Evolutionary conservation across 2,329 filamentous ascomycete genomes (phyloP), one percentile per base, ranked within the genome.

Genomic region (Fusarium xyrophilum): DNA sequence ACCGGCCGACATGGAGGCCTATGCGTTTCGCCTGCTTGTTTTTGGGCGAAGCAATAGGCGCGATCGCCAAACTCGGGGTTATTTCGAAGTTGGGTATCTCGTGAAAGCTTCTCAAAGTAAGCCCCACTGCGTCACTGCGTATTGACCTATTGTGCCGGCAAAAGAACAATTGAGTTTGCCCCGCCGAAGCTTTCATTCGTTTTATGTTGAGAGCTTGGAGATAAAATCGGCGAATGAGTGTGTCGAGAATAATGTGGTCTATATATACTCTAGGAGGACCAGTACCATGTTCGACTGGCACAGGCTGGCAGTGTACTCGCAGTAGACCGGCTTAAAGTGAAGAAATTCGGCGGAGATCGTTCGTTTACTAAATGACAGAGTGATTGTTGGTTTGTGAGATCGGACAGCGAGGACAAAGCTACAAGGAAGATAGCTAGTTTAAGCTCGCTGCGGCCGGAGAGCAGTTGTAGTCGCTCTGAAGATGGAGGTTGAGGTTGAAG

Each of bases 1-100:
- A 52, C 71, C 68, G 71, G 74, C 65, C 65, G 73, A 78, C 76
- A 78, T 78, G 64, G 57, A 51, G 59, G 62, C 55, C 56, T 36
- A 40, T 33, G 17, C 19, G 59, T 61, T 44, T 65, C 40, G 47
- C 50, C 43, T 53, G 52, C 25, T 39, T 44, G 42, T 25, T 60
- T 33, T 42, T 46, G 53, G 33, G 32, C 42, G 48, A 51, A 50
- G 39, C 51, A 57, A 44, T 30, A 38, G 44, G 38, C 40, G 30
- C 50, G 56, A 65, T 53, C 44, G 42, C 46, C 38, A 35, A 56
- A 43, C 27, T 33, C 39, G 32, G 48, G 43, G 44, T 43, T 38
- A 15, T 36, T 43, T n/a, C 17, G 33, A 32, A 21, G 14, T 32
- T 10, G 50, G 36, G 25, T 35, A 23, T 60, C 23, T 33, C 27